These are phyloP conservation scores for Trichoderma sp. DNA, from an alignment of 2,329 filamentous ascomycete genomes.

Conservation along the genomic window DNA sequence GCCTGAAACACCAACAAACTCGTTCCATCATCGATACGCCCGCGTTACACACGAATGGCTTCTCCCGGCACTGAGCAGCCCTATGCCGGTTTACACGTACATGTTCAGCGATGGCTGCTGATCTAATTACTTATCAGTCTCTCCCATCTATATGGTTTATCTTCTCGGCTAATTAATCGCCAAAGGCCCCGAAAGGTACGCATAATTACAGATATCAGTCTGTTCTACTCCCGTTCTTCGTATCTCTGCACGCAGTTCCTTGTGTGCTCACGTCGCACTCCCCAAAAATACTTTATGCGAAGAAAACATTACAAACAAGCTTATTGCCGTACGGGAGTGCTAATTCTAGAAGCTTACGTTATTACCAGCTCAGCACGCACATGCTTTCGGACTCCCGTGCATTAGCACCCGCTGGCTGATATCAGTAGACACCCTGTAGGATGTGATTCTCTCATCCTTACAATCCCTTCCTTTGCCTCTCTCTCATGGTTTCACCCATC, in stretches of 20 bases:
- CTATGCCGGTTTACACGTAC: neutral
- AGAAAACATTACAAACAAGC: conserved; percentile 19
- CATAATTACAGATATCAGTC: neutral
- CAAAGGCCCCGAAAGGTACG: neutral
- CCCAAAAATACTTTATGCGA: neutral
- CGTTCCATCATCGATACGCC: conserved; percentile 1
- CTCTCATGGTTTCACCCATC: neutral
- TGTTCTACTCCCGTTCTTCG: neutral
- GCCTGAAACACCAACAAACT: conserved; percentile 27
- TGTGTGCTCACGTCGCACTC: neutral
- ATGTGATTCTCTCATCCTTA: neutral
- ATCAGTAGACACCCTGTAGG: neutral
- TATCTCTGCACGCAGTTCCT: neutral
- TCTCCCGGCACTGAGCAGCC: neutral
- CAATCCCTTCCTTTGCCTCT: no score
- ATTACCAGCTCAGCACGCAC: neutral
- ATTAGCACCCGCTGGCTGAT: conserved; percentile 2
- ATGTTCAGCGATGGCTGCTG: neutral
- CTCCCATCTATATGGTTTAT: neutral
- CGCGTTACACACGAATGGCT: conserved; percentile 4
- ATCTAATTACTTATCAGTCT: neutral
- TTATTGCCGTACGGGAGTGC: neutral
- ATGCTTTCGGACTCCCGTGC: neutral
- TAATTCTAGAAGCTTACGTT: conserved; percentile 10
- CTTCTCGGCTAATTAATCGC: neutral